Conservation (phyloP, 2,329 filamentous ascomycete species). For the Colletotrichum cereale region DNA sequence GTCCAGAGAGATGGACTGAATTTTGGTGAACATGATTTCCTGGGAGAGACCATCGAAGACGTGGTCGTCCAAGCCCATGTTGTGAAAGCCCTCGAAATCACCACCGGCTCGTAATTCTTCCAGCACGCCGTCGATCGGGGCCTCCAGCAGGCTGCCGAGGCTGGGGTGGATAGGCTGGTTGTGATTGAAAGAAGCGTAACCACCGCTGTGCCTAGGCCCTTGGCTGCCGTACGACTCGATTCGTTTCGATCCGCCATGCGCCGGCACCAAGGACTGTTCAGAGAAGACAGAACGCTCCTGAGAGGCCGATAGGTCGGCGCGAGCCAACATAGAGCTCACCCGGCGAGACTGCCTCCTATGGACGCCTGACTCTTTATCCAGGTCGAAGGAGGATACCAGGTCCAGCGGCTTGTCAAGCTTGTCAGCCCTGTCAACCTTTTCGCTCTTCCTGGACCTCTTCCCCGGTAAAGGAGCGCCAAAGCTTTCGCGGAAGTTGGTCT, state of each 20-base stretch:
- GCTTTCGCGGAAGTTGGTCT: conserved; percentile 80
- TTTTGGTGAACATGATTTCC: conserved; percentile 78
- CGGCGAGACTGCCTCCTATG: conserved; percentile 76
- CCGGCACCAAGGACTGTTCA: conserved; percentile 66
- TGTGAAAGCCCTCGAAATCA: conserved; percentile 77
- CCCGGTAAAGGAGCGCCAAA: conserved; percentile 72
- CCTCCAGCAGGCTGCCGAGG: conserved; percentile 74
- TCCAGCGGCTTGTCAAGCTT: conserved; percentile 64
- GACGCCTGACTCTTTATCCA: conserved; percentile 70
- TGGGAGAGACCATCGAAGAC: conserved; percentile 78
- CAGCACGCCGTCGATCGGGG: conserved; percentile 76
- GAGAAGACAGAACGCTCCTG: conserved; percentile 85
- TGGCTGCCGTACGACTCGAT: conserved; percentile 81
- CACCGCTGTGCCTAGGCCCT: conserved; percentile 71
- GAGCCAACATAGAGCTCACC: conserved; percentile 90
- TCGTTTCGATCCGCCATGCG: conserved; percentile 65
- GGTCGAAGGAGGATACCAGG: conserved; percentile 78
- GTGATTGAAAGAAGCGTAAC: conserved; percentile 56
- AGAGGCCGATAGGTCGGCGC: conserved; percentile 87
- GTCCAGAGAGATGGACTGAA: conserved; percentile 75
- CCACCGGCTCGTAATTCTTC: conserved; percentile 74
- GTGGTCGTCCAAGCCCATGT: conserved; percentile 79
- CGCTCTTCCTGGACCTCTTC: conserved; percentile 65
- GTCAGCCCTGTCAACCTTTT: conserved; percentile 56
- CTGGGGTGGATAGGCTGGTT: conserved; percentile 62